A percentile compares a stretch with the other conserved stretches of the same genome.
These are phyloP conservation scores for Bonia amplexicaulis DNA, from an alignment of 176 grass and related monocot species.

Conservation along the genomic window DNA sequence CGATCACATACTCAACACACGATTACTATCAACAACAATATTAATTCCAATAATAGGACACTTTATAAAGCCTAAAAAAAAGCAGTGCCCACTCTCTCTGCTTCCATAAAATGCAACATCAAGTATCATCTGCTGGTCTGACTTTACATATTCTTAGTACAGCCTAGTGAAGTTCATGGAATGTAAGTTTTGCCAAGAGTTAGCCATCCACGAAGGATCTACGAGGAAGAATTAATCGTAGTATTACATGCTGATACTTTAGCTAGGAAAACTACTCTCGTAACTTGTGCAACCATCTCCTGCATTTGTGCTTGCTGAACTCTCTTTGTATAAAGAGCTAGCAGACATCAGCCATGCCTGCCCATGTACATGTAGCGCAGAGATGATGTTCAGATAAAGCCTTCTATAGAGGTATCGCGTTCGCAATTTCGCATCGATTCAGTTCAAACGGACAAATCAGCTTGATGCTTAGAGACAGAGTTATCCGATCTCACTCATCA, in stretches of 20 bases:
- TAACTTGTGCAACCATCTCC: neutral
- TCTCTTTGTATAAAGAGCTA: neutral
- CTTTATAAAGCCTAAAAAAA: conserved; percentile 5
- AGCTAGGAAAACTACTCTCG: neutral
- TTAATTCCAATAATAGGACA: too few relatives aligned
- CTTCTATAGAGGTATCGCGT: too few relatives aligned
- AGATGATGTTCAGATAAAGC: neutral
- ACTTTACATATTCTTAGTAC: neutral
- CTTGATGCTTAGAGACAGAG: neutral
- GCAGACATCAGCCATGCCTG: neutral
- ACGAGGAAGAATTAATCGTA: neutral
- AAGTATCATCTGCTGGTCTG: neutral
- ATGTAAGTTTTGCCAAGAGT: neutral
- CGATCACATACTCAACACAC: too few relatives aligned
- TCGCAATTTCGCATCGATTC: neutral
- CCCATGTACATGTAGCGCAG: neutral
- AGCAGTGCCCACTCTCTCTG: neutral
- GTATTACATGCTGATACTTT: neutral
- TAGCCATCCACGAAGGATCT: neutral
- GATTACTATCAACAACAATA: too few relatives aligned
- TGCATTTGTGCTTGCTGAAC: neutral
- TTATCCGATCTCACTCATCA: neutral
- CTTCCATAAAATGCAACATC: neutral
- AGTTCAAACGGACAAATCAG: neutral
- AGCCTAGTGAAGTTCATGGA: neutral